Evolutionary conservation across 768 basidiomycete genomes (phyloP), one percentile per base, ranked within the genome.

Genomic region (Podaxis sp.): DNA sequence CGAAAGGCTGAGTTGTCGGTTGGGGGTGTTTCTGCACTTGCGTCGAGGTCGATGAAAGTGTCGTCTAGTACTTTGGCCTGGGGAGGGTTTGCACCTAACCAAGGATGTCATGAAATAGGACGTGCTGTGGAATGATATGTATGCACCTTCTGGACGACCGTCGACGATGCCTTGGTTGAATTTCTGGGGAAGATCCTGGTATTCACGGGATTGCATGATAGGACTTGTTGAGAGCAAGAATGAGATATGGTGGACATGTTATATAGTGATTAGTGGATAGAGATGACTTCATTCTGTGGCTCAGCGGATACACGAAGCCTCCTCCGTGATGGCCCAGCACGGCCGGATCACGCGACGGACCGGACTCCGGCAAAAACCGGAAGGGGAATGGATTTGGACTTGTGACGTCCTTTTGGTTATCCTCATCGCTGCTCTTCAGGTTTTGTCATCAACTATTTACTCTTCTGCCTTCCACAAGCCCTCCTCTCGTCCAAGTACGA

Each of bases 311-410:
- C 42, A 44, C 42, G 9, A 44, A 32, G 16, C 18, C 5, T 18
- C n/a, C 42, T 23, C 9, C 28, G 37, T 23, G 21, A 9, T 1
- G 32, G 32, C 0, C 7, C 7, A 32, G 32, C 32, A 32, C 7
- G 32, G 35, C 36, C 59, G 59, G 59, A 61, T 61, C 59, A 61
- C 2, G 4, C 10, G 2, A 6, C 55, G 50, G 50, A 42, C 50
- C 44, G 50, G 44, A 9, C 23, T 14, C 66, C 67, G 67, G 67
- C 63, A 61, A 60, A 62, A 68, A 66, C 61, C 67, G 67, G 67
- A 60, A 65, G 37, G 32, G 57, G 18, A 23, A 18, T 36, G 50
- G 35, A 48, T 52, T 23, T 16, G 40, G 27, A 18, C 21, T 6
- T 40, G 37, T 44, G 27, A 42, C 27, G 28, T 36, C 10, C 38